Percentiles rank a stretch among this genome's conserved stretches.
Conservation (phyloP, 2,329 filamentous ascomycete genomes). For the Aspergillus sojae region DNA sequence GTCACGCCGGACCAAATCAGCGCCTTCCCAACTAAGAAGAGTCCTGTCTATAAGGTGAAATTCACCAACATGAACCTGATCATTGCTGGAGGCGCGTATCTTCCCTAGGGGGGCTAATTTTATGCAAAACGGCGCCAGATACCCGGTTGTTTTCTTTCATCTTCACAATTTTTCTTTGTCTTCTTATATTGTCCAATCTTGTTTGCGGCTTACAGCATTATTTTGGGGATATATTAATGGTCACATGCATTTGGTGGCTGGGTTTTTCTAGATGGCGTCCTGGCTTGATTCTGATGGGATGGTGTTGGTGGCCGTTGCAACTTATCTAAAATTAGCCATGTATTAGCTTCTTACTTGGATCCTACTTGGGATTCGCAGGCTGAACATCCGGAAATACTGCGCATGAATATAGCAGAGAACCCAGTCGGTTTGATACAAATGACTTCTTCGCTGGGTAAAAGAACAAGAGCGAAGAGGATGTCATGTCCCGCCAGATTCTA, state of each 20-base stretch:
- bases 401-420: neutral
- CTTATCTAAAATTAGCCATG: neutral
- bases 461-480: too few relatives aligned
- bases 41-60: conserved; percentile 86
- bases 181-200: neutral
- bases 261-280: neutral
- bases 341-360: conserved; percentile 1
- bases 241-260: conserved; percentile 9
- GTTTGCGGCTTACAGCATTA: neutral
- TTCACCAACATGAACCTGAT: conserved; percentile 96
- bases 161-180: neutral
- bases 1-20: conserved; percentile 92
- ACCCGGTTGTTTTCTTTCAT: conserved; percentile 15
- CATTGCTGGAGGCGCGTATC: conserved; percentile 74
- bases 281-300: neutral
- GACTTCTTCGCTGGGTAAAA: neutral
- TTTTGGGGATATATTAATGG: neutral
- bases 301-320: conserved; percentile 1
- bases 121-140: conserved; percentile 23
- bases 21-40: conserved; percentile 95
- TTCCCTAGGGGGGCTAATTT: conserved; percentile 47
- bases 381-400: neutral
- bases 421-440: neutral
- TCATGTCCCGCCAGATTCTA: neutral
- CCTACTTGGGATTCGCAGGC: neutral